A percentile compares a stretch with the other conserved stretches of the same genome.
Evolutionary conservation across 257 asterid genomes (phyloP).

Genomic region (Rhazya stricta): DNA sequence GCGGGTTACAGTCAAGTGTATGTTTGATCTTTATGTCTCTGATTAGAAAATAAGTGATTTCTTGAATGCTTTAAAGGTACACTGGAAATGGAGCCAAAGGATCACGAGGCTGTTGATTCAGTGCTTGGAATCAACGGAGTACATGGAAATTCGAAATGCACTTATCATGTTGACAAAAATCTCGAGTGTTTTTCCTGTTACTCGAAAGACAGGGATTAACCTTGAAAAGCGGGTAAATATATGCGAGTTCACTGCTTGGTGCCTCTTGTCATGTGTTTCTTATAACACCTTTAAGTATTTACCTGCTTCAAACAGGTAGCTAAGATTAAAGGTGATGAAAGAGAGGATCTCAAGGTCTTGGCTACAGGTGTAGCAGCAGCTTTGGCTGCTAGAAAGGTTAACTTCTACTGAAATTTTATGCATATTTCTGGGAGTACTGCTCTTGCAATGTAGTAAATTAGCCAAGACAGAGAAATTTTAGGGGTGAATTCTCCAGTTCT

Average conservation of each 20-base stretch:
- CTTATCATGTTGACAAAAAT: constrained; percentile 87
- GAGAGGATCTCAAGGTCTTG: constrained; percentile 98
- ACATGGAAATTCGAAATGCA: constrained; percentile 96
- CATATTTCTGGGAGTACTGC: neutral
- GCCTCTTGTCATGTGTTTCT: constrained; percentile 1
- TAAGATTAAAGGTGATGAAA: constrained; percentile 90
- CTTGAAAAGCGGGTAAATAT: constrained; percentile 87
- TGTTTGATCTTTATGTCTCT: neutral
- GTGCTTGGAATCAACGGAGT: constrained; percentile 92
- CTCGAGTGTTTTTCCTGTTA: constrained; percentile 87
- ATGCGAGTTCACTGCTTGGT: neutral
- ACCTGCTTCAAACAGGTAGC: constrained; percentile 62
- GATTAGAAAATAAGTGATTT: constrained; percentile 6
- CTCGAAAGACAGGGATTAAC: constrained; percentile 96
- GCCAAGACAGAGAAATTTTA: neutral
- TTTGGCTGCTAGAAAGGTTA: constrained; percentile 94
- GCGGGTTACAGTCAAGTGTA: neutral
- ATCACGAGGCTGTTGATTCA: constrained; percentile 90
- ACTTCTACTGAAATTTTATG: neutral
- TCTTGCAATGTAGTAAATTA: neutral
- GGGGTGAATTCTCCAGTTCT: neutral
- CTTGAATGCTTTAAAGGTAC: constrained; percentile 58
- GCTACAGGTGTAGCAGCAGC: constrained; percentile 99
- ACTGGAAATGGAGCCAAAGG: constrained; percentile 99
- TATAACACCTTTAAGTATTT: constrained; percentile 12